Evolutionary conservation across 805 yeast genomes (phyloP).

Genomic region (Wickerhamomyces queroliae): DNA sequence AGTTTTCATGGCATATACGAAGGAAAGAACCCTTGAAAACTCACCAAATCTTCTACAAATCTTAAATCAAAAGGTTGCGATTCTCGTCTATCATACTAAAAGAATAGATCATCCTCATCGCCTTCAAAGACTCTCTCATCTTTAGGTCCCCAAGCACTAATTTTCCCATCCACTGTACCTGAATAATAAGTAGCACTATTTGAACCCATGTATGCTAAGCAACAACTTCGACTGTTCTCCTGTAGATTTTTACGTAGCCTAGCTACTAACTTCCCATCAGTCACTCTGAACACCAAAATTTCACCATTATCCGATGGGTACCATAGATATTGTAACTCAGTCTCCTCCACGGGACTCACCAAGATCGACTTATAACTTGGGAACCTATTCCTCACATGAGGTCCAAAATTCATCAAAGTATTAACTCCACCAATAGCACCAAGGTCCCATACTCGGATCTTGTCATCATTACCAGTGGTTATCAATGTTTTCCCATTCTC

Average conservation of each 20-base stretch:
- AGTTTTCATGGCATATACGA: no score
- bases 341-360: conserved; percentile 38
- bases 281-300: conserved; percentile 47
- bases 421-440: conserved; percentile 45
- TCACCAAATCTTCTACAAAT: no score
- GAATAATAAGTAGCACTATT: conserved; percentile 42
- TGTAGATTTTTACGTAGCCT: conserved; percentile 43
- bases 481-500: conserved; percentile 56
- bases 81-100: neutral
- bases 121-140: conserved; percentile 10
- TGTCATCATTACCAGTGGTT: conserved; percentile 77
- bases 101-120: neutral
- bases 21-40: no score
- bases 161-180: conserved; percentile 66
- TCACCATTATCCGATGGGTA: conserved; percentile 78
- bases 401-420: conserved; percentile 70
- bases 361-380: conserved; percentile 19
- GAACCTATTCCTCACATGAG: conserved; percentile 61
- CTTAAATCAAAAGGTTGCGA: no score
- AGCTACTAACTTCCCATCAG: conserved; percentile 58
- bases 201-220: conserved; percentile 44
- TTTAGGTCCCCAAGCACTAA: conserved; percentile 49
- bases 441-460: conserved; percentile 74
- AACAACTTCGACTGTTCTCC: conserved; percentile 39
- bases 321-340: conserved; percentile 51